Evolutionary conservation across 495 filamentous ascomycete species (phyloP).

Genomic region (Parachaetomium inaequale): DNA sequence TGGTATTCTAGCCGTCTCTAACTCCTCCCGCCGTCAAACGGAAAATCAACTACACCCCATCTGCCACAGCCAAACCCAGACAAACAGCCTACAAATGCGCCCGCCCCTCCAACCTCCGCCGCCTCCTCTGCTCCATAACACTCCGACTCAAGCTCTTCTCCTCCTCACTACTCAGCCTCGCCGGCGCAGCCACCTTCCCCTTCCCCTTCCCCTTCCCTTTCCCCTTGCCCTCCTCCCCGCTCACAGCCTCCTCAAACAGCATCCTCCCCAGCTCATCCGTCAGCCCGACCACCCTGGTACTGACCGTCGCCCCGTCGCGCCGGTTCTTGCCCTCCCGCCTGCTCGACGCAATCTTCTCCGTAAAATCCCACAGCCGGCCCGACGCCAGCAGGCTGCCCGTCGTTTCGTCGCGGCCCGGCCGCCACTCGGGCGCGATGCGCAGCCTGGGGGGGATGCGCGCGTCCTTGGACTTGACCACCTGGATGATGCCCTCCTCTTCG

Average conservation of each 20-base stretch:
- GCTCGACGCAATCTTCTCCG: conserved; percentile 76
- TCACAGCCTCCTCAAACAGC: conserved; percentile 45
- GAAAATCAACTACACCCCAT: too few species aligned
- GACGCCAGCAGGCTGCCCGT: conserved; percentile 61
- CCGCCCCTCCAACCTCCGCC: conserved; percentile 42
- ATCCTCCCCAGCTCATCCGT: conserved; percentile 56
- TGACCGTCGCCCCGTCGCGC: conserved; percentile 85
- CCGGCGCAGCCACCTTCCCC: conserved; percentile 24
- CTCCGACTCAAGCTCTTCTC: conserved; percentile 33
- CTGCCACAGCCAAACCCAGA: background rate
- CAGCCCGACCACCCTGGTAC: conserved; percentile 71
- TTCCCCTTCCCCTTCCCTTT: conserved; percentile 21
- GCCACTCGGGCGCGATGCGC: conserved; percentile 73
- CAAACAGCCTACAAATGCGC: conserved; percentile 41
- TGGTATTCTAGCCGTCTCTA: background rate
- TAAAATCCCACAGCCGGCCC: conserved; percentile 84
- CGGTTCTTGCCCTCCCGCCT: conserved; percentile 92
- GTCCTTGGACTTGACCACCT: conserved; percentile 63
- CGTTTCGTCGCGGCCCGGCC: conserved; percentile 58
- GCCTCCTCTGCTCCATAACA: conserved; percentile 40
- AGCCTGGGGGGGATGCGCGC: conserved; percentile 55
- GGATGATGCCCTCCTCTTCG: conserved; percentile 84
- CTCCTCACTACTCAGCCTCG: conserved; percentile 42
- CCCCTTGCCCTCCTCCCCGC: conserved; percentile 17
- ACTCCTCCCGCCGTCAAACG: background rate